phyloP scores from a whole-genome alignment of 208 protist genomes.

The Porcisia hertigi region DNA sequence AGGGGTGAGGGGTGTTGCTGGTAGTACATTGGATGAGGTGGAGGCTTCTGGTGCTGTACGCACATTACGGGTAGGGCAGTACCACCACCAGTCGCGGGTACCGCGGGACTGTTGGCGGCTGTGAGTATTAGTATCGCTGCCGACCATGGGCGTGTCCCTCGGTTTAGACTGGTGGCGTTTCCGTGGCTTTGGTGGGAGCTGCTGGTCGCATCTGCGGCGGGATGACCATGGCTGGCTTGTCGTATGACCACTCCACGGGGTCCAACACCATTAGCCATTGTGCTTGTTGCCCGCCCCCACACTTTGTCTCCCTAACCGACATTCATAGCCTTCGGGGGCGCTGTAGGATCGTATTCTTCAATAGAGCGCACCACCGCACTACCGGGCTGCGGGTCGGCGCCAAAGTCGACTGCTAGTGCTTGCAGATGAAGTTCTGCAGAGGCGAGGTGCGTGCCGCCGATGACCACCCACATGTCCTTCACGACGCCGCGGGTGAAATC shows the following conservation, averaged over 20 bases:
- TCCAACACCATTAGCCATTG: conserved; percentile 9
- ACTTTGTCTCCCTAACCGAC: conserved; percentile 10
- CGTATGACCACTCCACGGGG: conserved; percentile 5
- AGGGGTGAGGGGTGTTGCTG: background rate
- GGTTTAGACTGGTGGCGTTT: conserved; percentile 8
- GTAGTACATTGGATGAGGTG: conserved; percentile 12
- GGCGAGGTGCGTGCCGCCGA: conserved; percentile 41
- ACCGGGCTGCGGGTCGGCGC: conserved; percentile 24
- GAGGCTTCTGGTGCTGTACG: background rate
- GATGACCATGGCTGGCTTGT: conserved; percentile 9
- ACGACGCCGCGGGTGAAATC: conserved; percentile 60
- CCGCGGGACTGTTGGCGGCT: conserved; percentile 13
- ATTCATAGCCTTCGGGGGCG: conserved; percentile 9
- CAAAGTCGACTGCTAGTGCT: conserved; percentile 79
- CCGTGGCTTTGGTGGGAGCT: background rate
- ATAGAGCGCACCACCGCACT: conserved; percentile 19
- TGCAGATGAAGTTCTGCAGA: conserved; percentile 69
- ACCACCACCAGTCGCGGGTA: background rate
- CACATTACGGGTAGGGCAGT: no score
- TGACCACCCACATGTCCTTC: conserved; percentile 58
- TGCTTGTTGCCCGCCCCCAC: no score
- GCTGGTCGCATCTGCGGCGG: conserved; percentile 9
- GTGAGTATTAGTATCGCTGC: conserved; percentile 17
- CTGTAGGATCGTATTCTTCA: conserved; percentile 17
- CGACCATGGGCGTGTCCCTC: conserved; percentile 22